phyloP scores from a whole-genome alignment of 1,284 basidiomycete species.

The Microbotryum silenes-acaulis region DNA sequence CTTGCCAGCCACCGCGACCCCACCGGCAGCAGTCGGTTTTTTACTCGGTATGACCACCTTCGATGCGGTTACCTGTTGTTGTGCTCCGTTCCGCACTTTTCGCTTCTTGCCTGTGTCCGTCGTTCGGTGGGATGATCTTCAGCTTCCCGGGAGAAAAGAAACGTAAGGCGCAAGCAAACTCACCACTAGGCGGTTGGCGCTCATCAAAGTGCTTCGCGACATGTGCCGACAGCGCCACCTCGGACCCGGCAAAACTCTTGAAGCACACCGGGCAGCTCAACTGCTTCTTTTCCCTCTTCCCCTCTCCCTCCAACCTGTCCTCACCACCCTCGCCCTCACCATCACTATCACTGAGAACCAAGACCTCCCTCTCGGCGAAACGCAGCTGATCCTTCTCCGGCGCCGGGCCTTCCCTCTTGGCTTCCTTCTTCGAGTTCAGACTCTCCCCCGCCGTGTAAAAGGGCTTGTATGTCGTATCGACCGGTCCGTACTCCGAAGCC shows the following conservation, averaged over 20 bases:
- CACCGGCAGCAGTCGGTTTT: too few species aligned
- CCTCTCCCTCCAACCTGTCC: neutral
- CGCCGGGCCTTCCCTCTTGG: neutral
- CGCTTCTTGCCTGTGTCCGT: too few species aligned
- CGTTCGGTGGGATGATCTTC: too few species aligned
- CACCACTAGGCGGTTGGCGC: neutral
- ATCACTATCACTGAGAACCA: neutral
- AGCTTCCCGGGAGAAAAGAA: too few species aligned
- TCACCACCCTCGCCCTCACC: neutral
- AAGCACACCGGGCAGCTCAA: constrained; percentile 15
- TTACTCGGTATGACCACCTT: too few species aligned
- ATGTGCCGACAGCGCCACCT: constrained; percentile 23
- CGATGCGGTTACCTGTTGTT: too few species aligned
- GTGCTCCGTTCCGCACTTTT: too few species aligned
- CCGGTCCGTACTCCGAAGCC: neutral
- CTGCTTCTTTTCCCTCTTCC: neutral
- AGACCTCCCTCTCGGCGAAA: neutral
- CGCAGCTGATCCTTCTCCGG: neutral
- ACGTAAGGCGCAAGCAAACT: too few species aligned
- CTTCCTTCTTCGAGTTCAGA: neutral
- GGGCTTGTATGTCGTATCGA: constrained; percentile 6
- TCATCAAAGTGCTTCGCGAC: constrained; percentile 17
- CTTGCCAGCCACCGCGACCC: too few species aligned
- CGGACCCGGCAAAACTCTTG: constrained; percentile 12
- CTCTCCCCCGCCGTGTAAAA: constrained; percentile 12